Percentiles rank a stretch among this genome's conserved stretches.
These are phyloP conservation scores for Tricholoma bakamatsutake DNA, from an alignment of 768 basidiomycete species.

Conservation along the genomic window DNA sequence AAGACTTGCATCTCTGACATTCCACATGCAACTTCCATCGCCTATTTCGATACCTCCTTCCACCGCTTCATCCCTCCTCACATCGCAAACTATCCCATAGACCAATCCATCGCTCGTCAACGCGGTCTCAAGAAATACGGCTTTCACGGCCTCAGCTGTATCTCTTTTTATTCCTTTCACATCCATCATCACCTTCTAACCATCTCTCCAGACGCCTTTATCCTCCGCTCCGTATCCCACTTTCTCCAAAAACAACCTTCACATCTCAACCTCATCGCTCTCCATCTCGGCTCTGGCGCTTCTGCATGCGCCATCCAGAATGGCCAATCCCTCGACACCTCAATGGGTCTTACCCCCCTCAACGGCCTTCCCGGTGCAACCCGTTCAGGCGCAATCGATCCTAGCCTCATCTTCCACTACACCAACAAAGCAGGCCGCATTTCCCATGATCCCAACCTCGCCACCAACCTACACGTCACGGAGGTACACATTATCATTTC, in stretches of 20 bases:
- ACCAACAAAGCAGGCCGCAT: conserved; percentile 48
- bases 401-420: conserved; percentile 84
- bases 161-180: conserved; percentile 14
- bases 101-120: conserved; percentile 51
- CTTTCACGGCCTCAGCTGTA: conserved; percentile 82
- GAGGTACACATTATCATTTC: conserved; percentile 22
- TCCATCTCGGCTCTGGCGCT: conserved; percentile 91
- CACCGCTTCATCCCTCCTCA: conserved; percentile 72
- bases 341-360: conserved; percentile 91
- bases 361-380: conserved; percentile 87
- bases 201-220: conserved; percentile 48
- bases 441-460: conserved; percentile 44
- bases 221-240: conserved; percentile 55
- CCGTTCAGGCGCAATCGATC: conserved; percentile 78
- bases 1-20: conserved; percentile 54
- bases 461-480: conserved; percentile 49
- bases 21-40: conserved; percentile 65
- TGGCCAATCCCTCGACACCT: conserved; percentile 78
- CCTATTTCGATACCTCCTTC: conserved; percentile 87
- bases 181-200: not conserved
- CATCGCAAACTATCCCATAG: conserved; percentile 75
- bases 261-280: conserved; percentile 67
- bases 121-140: conserved; percentile 85
- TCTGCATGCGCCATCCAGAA: conserved; percentile 69
- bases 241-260: conserved; percentile 50